Conservation (phyloP, 2,329 filamentous ascomycete genomes). For the Colletotrichum melonis region DNA sequence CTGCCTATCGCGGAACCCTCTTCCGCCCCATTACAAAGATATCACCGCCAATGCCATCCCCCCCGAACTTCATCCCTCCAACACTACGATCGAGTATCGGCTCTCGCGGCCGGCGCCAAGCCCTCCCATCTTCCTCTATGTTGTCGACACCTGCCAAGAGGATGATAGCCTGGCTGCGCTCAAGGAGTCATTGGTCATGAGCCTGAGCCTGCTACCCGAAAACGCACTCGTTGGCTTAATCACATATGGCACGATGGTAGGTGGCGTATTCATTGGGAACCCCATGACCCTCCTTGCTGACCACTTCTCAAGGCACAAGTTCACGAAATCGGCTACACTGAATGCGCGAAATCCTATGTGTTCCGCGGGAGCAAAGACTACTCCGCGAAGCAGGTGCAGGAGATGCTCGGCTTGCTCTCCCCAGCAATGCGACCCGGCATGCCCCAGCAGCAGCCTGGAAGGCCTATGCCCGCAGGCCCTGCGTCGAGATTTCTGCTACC, state of each 20-base stretch:
- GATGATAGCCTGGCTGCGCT: conserved; percentile 85
- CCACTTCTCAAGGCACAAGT: conserved; percentile 77
- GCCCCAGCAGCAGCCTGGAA: conserved; percentile 78
- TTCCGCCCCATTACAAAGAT: conserved; percentile 90
- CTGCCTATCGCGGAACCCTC: conserved; percentile 84
- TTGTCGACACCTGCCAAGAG: conserved; percentile 90
- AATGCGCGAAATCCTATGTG: conserved; percentile 98
- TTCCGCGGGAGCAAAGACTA: conserved; percentile 99
- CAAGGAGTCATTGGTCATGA: conserved; percentile 89
- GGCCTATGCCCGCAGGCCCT: conserved; percentile 80
- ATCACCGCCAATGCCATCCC: conserved; percentile 86
- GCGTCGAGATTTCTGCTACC: conserved; percentile 92
- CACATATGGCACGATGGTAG: conserved; percentile 92
- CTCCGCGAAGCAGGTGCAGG: conserved; percentile 97
- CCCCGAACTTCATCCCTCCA: conserved; percentile 82
- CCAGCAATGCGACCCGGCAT: conserved; percentile 80
- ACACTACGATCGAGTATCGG: conserved; percentile 91
- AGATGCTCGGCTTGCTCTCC: conserved; percentile 91
- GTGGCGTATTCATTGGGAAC: conserved; percentile 34
- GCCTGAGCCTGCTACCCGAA: conserved; percentile 82
- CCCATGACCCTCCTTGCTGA: not conserved
- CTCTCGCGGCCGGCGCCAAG: conserved; percentile 85
- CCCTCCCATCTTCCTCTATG: conserved; percentile 87
- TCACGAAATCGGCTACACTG: conserved; percentile 96
- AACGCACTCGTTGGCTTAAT: conserved; percentile 86